A percentile compares a stretch with the other conserved stretches of the same genome.
These are phyloP conservation scores for Neoboletus magnificus DNA, from an alignment of 768 basidiomycete genomes.

Conservation along the genomic window DNA sequence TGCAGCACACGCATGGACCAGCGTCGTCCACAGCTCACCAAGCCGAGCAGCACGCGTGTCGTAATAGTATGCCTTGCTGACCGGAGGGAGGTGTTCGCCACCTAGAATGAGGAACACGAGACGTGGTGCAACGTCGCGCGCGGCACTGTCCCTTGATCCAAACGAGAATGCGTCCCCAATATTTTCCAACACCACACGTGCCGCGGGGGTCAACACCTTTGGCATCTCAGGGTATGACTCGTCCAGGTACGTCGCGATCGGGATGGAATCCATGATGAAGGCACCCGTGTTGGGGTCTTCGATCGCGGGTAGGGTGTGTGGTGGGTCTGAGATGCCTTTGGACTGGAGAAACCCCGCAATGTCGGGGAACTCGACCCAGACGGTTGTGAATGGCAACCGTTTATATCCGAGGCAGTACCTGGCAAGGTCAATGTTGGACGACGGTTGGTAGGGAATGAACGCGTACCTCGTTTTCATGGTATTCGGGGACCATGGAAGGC, in stretches of 20 bases:
- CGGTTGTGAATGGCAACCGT: conserved; percentile 8
- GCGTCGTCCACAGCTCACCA: conserved; percentile 38
- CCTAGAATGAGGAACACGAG: conserved; percentile 24
- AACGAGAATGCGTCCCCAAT: conserved; percentile 22
- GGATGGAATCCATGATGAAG: conserved; percentile 40
- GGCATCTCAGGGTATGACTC: conserved; percentile 44
- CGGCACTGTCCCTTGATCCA: background rate
- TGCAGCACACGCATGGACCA: conserved; percentile 19
- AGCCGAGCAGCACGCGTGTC: conserved; percentile 32
- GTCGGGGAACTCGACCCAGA: conserved; percentile 39
- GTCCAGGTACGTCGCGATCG: conserved; percentile 52
- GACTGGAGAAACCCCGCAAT: conserved; percentile 34
- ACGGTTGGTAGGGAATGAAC: too few species aligned
- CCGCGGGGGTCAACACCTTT: conserved; percentile 35
- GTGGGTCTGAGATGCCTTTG: conserved; percentile 22
- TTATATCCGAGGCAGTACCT: conserved; percentile 19
- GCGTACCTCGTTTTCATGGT: conserved; percentile 14
- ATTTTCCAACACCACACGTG: conserved; percentile 32
- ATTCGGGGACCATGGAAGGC: conserved; percentile 36
- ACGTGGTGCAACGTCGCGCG: background rate
- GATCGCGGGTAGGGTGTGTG: conserved; percentile 49
- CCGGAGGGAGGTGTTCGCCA: conserved; percentile 28
- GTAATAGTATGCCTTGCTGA: conserved; percentile 39
- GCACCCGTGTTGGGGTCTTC: conserved; percentile 42
- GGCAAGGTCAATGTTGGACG: background rate